Conservation (phyloP, 306 rosid genomes). For the Medicago arabica region DNA sequence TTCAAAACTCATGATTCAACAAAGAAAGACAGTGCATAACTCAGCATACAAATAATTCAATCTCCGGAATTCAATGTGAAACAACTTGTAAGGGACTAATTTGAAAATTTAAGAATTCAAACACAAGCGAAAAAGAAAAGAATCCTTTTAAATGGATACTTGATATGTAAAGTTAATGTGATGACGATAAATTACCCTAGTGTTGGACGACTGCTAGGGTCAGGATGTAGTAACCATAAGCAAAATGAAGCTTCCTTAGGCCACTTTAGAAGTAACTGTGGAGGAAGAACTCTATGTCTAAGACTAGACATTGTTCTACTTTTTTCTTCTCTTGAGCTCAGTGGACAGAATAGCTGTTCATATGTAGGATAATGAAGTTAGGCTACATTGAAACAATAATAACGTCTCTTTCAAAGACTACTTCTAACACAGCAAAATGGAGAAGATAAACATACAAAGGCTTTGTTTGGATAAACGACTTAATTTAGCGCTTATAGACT, state of each 20-base stretch:
- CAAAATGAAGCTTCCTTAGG: constrained; percentile 98
- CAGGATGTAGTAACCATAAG: constrained; percentile 94
- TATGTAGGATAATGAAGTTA: constrained; percentile 50
- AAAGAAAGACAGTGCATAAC: constrained; percentile 16
- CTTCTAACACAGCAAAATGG: not conserved
- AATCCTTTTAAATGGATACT: constrained; percentile 16
- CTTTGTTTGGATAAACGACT: not conserved
- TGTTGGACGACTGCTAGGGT: constrained; percentile 84
- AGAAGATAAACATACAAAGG: constrained; percentile 27
- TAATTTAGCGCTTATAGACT: not conserved
- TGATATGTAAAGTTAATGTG: constrained; percentile 27
- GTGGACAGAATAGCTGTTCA: constrained; percentile 89
- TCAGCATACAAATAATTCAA: constrained; percentile 10
- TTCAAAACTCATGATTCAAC: not conserved
- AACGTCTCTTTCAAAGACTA: constrained; percentile 28
- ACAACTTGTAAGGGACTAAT: constrained; percentile 23
- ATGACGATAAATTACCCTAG: constrained; percentile 61
- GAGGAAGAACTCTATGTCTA: constrained; percentile 97
- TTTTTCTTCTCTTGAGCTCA: constrained; percentile 85
- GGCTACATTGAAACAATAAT: constrained; percentile 38
- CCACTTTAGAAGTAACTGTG: constrained; percentile 95
- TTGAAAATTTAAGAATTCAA: not conserved
- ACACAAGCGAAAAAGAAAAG: not conserved
- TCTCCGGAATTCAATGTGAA: constrained; percentile 13
- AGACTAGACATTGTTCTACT: constrained; percentile 88